Evolutionary conservation across 805 yeast species (phyloP), one percentile per base, ranked within the genome.

Genomic region (Lachancea lanzarotensis): DNA sequence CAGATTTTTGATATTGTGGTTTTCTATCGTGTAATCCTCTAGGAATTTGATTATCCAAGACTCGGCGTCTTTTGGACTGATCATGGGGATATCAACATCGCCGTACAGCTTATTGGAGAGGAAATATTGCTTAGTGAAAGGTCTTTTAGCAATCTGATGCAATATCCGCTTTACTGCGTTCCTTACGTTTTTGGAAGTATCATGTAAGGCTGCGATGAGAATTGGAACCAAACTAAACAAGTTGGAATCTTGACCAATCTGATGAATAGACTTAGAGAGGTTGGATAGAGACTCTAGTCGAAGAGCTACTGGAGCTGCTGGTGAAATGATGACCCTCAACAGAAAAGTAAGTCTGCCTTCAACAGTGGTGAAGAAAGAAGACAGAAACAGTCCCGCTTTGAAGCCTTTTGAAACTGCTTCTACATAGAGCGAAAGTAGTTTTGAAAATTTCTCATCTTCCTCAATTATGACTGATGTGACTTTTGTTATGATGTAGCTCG

Each of bases 61-160:
- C 17, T 62, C 63, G n/a, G 79, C 78, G 57, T 88, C 95, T 38
- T 75, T 75, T 31, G 88, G 83, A 18, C 82, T 66, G 20, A 86
- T 70, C 43, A 81, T 68, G 20, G 82, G 76, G 41, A 84, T 39
- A 8, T 53, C 52, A 11, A 69, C 54, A 2, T 56, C 57, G 11
- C 83, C 88, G 57, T 83, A 90, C 13, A 88, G 69, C 38, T 72
- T 69, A 15, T 75, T 70, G 26, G 72, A 73, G 62, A 82, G 61
- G 50, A 76, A 72, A 44, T 79, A 69, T 54, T 70, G 72, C 38
- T 69, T 66, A 15, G 67, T 49, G 8, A 60, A 53, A 34, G 70
- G 57, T 63, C 73, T 66, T 32, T 59, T 55, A 2, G 67, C 45
- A 42, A 76, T 68, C 17, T 59, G 55, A 40, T 61, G 62, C 42